Percentiles rank a stretch among this genome's conserved stretches.
phyloP scores from a whole-genome alignment of 2,329 filamentous ascomycete genomes.

The Akanthomyces muscarius region DNA sequence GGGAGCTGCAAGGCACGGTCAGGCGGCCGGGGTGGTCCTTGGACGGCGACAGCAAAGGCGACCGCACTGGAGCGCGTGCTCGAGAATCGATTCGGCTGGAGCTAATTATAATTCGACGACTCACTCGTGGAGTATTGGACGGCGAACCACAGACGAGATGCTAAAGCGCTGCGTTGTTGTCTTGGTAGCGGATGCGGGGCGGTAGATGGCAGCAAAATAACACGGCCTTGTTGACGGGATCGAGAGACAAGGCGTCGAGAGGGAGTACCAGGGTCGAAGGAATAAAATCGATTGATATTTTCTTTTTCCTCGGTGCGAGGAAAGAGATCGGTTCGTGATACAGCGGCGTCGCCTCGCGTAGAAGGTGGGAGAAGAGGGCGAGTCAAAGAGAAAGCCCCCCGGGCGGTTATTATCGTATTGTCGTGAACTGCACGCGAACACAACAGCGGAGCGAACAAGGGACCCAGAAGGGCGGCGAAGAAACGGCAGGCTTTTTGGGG shows the following conservation, averaged over 20 bases:
- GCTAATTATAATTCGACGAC: slow-evolving; percentile 1
- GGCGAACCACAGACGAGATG: not conserved
- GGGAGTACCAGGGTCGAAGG: not conserved
- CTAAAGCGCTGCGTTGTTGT: slow-evolving; percentile 3
- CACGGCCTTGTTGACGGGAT: not conserved
- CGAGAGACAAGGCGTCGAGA: not conserved
- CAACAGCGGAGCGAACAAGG: slow-evolving; percentile 6
- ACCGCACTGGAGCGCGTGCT: not conserved
- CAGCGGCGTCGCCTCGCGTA: not conserved
- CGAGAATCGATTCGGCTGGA: not conserved
- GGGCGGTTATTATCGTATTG: slow-evolving; percentile 4
- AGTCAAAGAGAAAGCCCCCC: not conserved
- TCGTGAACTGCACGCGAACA: slow-evolving; percentile 15
- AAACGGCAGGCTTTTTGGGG: not conserved
- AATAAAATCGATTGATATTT: not conserved
- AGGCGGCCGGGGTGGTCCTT: not conserved
- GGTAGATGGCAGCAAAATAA: slow-evolving; percentile 11
- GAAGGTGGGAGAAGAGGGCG: not conserved
- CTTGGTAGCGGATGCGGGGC: slow-evolving; percentile 11
- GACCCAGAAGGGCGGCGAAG: not conserved
- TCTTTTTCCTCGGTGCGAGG: not conserved
- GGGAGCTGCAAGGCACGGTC: not conserved
- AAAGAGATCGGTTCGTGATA: not conserved
- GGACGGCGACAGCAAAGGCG: not conserved
- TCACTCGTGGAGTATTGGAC: not conserved